Percentiles rank a stretch among this genome's conserved stretches.
These are phyloP conservation scores for Cornus controversa DNA, from an alignment of 148 eudicot genomes.

Conservation along the genomic window DNA sequence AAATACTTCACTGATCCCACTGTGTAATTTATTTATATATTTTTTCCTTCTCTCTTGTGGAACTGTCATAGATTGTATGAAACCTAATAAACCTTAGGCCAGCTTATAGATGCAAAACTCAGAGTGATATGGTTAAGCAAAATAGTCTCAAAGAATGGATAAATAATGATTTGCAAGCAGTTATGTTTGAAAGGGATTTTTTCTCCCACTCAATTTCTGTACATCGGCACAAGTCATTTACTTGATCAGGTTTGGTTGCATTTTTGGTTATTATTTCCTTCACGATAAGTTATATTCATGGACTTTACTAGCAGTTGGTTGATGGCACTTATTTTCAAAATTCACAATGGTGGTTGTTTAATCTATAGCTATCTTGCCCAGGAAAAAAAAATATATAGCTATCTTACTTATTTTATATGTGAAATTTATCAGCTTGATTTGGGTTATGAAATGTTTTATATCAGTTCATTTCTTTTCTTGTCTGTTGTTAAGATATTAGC, in stretches of 20 bases:
- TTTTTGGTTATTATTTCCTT: too few species aligned
- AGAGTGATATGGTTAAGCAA: not conserved
- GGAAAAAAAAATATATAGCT: too few species aligned
- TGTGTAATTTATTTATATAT: not conserved
- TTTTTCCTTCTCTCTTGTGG: too few species aligned
- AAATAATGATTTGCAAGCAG: not conserved
- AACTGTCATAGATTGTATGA: not conserved
- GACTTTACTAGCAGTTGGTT: conserved; percentile 8
- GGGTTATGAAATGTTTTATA: not conserved
- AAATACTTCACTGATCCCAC: not conserved
- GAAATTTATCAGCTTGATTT: not conserved
- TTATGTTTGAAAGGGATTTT: not conserved
- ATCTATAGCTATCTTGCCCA: not conserved
- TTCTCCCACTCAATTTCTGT: not conserved
- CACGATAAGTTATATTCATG: not conserved
- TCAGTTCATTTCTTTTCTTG: not conserved
- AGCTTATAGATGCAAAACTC: not conserved
- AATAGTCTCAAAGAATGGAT: not conserved
- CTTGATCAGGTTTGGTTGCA: not conserved
- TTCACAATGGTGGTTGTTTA: not conserved
- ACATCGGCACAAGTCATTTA: not conserved
- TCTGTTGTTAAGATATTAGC: not conserved
- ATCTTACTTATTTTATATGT: not conserved
- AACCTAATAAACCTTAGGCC: not conserved
- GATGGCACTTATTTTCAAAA: not conserved